Evolutionary conservation across 2,329 filamentous ascomycete species (phyloP), one percentile per base, ranked within the genome.

Genomic region (Colletotrichum limetticola): DNA sequence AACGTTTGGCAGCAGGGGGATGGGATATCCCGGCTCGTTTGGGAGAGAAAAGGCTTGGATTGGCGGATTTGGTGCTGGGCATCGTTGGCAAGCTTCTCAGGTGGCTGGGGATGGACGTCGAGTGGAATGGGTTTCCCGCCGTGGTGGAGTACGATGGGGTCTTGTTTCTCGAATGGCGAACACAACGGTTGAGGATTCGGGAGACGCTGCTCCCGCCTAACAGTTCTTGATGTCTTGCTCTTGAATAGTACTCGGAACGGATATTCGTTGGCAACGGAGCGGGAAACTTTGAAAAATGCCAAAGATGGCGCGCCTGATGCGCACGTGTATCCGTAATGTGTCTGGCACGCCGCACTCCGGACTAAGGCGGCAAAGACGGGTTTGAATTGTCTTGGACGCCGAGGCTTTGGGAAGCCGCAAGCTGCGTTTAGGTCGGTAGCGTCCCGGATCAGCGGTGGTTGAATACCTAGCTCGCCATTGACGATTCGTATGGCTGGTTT

Each of bases 91-190:
- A 55, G 42, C 66, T 70, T 49, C 58, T 42, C 46, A n/a, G 26
- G 70, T 72, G 70, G 70, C 64, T 69, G 66, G 66, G 60, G 42
- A 70, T 22, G 61, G 49, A 49, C 46, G 26, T 60, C 37, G 56
- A n/a, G 56, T 72, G 66, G 71, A 66, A 63, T 57, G 42, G 59
- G 59, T 37, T 61, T 65, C 46, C 69, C 66, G 60, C 66, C 60
- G 56, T 57, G 60, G 66, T 69, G 69, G 69, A 57, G 65, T 26
- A 24, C 58, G 58, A 42, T 28, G 16, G 52, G 65, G 53, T 35
- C 42, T 52, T 37, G 49, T 56, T 37, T 42, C 68, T 66, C 37
- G 32, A 60, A 52, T 59, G 46, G 35, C n/a, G 61, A 55, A 52
- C 16, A 58, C 32, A 68, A 63, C 58, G 30, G 37, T 61, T 42